Evolutionary conservation across 352 stramenopile genomes (phyloP).

Genomic region (Globisporangium heterothallicum): DNA sequence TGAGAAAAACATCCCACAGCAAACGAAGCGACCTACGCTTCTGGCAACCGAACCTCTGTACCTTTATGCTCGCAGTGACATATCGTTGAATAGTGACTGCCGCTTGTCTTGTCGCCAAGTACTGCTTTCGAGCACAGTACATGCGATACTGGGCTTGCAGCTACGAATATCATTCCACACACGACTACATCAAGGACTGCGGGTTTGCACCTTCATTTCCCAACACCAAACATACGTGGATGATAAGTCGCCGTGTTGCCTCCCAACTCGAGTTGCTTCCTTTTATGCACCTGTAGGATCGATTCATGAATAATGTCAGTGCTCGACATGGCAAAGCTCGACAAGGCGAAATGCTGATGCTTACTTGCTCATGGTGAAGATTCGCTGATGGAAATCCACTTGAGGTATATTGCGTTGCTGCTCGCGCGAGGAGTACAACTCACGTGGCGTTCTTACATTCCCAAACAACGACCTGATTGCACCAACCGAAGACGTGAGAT

Average conservation of each 20-base stretch:
- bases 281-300: slow-evolving; percentile 35
- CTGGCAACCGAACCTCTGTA: slow-evolving; percentile 13
- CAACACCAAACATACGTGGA: slow-evolving; percentile 32
- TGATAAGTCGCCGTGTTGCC: slow-evolving; percentile 53
- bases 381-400: slow-evolving; percentile 68
- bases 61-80: slow-evolving; percentile 45
- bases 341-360: neutral
- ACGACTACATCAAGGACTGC: neutral
- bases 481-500: neutral
- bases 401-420: slow-evolving; percentile 70
- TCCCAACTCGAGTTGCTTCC: slow-evolving; percentile 59
- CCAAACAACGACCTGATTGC: slow-evolving; percentile 51
- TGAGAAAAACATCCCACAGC: too few species aligned
- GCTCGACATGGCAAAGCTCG: neutral
- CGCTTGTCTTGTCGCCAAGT: slow-evolving; percentile 25
- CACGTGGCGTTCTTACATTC: slow-evolving; percentile 66
- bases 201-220: neutral
- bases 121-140: slow-evolving; percentile 56
- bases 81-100: slow-evolving; percentile 50
- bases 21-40: neutral
- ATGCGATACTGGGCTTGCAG: slow-evolving; percentile 71
- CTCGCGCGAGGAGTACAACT: slow-evolving; percentile 62
- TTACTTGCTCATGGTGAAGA: slow-evolving; percentile 62
- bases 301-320: neutral
- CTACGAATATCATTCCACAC: slow-evolving; percentile 18